These are phyloP conservation scores for Eragrostis tef DNA, from an alignment of 202 grass and related monocot genomes.

Conservation along the genomic window DNA sequence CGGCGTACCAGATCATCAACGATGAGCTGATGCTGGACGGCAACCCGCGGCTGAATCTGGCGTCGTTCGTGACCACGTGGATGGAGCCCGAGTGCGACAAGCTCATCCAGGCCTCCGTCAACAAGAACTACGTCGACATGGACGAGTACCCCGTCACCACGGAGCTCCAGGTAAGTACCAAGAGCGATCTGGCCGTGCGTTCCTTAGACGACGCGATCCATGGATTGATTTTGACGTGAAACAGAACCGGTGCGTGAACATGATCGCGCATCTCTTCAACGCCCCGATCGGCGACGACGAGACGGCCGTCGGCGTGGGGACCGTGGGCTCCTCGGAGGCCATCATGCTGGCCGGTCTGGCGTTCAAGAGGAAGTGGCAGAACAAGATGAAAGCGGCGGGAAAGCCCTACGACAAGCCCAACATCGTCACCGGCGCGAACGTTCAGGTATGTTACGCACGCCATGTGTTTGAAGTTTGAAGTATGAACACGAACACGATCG, in stretches of 20 bases:
- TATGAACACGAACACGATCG: no score
- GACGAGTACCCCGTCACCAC: slow-evolving; percentile 81
- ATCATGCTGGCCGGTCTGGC: slow-evolving; percentile 83
- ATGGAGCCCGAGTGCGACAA: slow-evolving; percentile 97
- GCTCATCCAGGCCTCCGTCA: slow-evolving; percentile 76
- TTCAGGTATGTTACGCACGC: slow-evolving; percentile 42
- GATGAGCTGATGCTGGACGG: slow-evolving; percentile 96
- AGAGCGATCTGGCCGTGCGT: background rate
- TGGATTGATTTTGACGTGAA: background rate
- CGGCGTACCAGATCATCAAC: slow-evolving; percentile 94
- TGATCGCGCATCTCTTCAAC: slow-evolving; percentile 84
- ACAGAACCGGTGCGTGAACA: slow-evolving; percentile 86
- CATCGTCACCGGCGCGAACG: slow-evolving; percentile 84
- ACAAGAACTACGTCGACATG: slow-evolving; percentile 93
- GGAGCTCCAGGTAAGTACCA: slow-evolving; percentile 48
- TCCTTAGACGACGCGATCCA: background rate
- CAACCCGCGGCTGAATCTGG: slow-evolving; percentile 86
- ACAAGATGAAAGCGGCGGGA: slow-evolving; percentile 64
- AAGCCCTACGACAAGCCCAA: slow-evolving; percentile 77
- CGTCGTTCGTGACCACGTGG: slow-evolving; percentile 96
- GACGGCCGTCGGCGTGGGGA: slow-evolving; percentile 70
- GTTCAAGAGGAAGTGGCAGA: slow-evolving; percentile 83
- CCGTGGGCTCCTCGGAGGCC: slow-evolving; percentile 79
- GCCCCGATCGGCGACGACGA: slow-evolving; percentile 78
- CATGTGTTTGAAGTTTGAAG: no score